Evolutionary conservation across 257 asterid species (phyloP).

Genomic region (Gynochthodes officinalis): DNA sequence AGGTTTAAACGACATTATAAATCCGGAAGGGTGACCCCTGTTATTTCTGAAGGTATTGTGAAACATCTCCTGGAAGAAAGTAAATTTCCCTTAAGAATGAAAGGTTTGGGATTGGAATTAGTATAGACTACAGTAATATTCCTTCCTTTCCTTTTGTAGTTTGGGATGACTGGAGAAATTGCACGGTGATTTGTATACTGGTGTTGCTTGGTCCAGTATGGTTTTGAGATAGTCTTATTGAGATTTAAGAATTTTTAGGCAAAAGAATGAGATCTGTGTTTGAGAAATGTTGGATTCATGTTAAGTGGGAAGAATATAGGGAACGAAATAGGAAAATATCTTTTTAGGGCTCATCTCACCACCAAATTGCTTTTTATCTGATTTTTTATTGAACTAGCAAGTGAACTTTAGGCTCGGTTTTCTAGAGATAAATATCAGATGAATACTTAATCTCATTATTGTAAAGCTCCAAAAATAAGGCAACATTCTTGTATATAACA

Average conservation of each 20-base stretch:
- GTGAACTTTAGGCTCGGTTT: background rate
- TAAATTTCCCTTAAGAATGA: background rate
- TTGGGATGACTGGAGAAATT: background rate
- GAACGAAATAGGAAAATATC: background rate
- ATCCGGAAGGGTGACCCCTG: too few species aligned
- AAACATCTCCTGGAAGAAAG: background rate
- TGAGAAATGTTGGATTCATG: background rate
- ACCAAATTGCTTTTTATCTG: background rate
- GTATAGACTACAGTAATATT: background rate
- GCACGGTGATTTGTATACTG: too few species aligned
- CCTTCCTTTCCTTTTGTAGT: background rate
- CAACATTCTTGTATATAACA: background rate
- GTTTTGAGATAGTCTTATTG: background rate
- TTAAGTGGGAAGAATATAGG: background rate
- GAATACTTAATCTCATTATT: background rate
- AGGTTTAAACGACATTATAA: too few species aligned
- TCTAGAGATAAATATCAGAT: background rate
- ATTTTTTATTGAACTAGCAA: background rate
- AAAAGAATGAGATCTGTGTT: background rate
- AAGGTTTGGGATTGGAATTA: background rate
- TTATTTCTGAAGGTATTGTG: too few species aligned
- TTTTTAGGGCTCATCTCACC: background rate
- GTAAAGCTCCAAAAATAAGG: background rate
- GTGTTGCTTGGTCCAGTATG: background rate
- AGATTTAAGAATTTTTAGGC: background rate